phyloP scores from a whole-genome alignment of 106 monocot genomes.

The Chionographis japonica region DNA sequence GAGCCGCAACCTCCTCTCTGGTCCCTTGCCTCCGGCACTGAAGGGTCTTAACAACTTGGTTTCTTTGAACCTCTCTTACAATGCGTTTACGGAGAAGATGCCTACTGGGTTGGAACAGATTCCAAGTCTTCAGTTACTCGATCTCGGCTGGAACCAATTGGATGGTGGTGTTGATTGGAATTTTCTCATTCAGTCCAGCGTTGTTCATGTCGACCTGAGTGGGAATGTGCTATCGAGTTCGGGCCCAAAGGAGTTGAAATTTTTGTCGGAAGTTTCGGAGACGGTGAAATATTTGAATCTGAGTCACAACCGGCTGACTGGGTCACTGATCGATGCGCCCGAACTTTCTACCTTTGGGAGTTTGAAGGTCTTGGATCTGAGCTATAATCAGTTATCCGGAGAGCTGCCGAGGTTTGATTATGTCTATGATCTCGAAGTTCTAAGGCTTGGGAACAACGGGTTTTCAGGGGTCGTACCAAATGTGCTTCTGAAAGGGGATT shows the following conservation, averaged over 20 bases:
- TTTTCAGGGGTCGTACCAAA: constrained; percentile 80
- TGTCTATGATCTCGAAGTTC: constrained; percentile 92
- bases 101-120: constrained; percentile 54
- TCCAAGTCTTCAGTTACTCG: constrained; percentile 38
- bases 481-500: constrained; percentile 79
- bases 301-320: constrained; percentile 81
- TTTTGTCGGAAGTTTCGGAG: constrained; percentile 77
- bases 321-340: constrained; percentile 75
- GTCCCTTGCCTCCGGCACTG: constrained; percentile 49
- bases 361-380: constrained; percentile 88
- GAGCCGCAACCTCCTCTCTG: constrained; percentile 65
- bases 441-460: constrained; percentile 72
- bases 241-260: constrained; percentile 64
- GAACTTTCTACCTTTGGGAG: constrained; percentile 90
- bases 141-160: constrained; percentile 83
- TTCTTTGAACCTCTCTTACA: constrained; percentile 63
- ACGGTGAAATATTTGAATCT: constrained; percentile 78
- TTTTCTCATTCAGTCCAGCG: constrained; percentile 63
- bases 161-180: constrained; percentile 90
- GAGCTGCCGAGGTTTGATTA: constrained; percentile 91
- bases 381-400: constrained; percentile 77
- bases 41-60: constrained; percentile 37
- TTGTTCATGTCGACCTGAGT: constrained; percentile 73
- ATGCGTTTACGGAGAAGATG: constrained; percentile 49
- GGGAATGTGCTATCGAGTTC: constrained; percentile 69